phyloP scores from a whole-genome alignment of 257 asterid species.

The Solanum lignicaule region DNA sequence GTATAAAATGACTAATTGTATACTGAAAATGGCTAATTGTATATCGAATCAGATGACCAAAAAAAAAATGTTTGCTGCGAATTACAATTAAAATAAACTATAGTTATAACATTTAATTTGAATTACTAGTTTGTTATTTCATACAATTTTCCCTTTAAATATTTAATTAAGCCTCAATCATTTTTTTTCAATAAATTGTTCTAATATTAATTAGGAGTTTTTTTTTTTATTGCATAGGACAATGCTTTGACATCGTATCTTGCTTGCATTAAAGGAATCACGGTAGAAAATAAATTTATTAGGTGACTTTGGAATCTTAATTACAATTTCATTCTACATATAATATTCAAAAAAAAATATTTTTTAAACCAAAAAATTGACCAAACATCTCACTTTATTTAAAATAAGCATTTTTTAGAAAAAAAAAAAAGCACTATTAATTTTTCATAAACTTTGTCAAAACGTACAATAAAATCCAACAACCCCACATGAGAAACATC shows the following conservation, averaged over 20 bases:
- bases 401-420: neutral
- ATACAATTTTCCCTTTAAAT: too few species aligned
- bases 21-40: too few species aligned
- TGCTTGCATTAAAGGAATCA: neutral
- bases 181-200: too few species aligned
- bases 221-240: neutral
- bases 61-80: too few species aligned
- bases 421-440: neutral
- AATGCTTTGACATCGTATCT: neutral
- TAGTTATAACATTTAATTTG: too few species aligned
- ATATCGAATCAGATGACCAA: too few species aligned
- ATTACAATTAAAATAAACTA: too few species aligned
- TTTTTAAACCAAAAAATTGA: too few species aligned
- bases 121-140: too few species aligned
- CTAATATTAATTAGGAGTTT: neutral
- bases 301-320: neutral
- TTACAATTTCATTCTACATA: neutral
- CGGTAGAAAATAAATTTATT: neutral
- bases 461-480: neutral
- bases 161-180: too few species aligned
- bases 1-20: too few species aligned
- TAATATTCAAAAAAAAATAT: too few species aligned
- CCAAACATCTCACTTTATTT: neutral
- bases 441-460: neutral
- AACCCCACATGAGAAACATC: neutral